These are phyloP conservation scores for Parascedosporium putredinis DNA, from an alignment of 2,329 filamentous ascomycete species.

Conservation along the genomic window DNA sequence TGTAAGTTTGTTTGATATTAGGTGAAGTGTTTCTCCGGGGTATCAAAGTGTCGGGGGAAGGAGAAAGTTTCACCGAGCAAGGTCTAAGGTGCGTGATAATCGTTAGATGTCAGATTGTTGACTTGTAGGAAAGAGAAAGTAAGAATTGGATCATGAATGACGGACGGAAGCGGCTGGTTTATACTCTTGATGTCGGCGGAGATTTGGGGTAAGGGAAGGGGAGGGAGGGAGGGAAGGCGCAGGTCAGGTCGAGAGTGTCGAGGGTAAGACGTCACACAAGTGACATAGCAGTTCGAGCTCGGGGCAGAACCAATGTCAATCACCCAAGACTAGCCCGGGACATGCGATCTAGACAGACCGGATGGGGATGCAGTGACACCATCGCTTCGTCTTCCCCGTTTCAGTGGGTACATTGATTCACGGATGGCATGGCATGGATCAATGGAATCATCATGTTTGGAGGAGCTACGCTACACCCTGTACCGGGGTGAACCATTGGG, in stretches of 20 bases:
- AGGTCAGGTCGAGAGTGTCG: no score
- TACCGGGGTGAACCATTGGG: no score
- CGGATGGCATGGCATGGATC: no score
- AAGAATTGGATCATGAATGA: conserved; percentile 1
- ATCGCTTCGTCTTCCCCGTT: background rate
- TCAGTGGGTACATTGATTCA: background rate
- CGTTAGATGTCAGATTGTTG: conserved; percentile 1
- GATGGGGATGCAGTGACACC: background rate
- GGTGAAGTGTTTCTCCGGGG: background rate
- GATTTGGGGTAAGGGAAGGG: background rate
- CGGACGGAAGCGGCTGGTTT: background rate
- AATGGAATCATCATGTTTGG: no score
- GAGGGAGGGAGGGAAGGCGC: no score
- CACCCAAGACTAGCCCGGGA: background rate
- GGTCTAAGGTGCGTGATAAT: background rate
- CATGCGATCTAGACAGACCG: background rate
- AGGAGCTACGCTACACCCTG: no score
- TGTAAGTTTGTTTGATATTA: background rate
- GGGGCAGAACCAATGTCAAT: no score
- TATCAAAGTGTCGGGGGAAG: conserved; percentile 5
- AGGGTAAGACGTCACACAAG: background rate
- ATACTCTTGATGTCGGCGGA: background rate
- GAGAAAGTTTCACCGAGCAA: background rate
- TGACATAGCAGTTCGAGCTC: background rate
- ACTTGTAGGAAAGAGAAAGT: conserved; percentile 1